phyloP scores from a whole-genome alignment of 768 basidiomycete genomes.

The Neoboletus magnificus region DNA sequence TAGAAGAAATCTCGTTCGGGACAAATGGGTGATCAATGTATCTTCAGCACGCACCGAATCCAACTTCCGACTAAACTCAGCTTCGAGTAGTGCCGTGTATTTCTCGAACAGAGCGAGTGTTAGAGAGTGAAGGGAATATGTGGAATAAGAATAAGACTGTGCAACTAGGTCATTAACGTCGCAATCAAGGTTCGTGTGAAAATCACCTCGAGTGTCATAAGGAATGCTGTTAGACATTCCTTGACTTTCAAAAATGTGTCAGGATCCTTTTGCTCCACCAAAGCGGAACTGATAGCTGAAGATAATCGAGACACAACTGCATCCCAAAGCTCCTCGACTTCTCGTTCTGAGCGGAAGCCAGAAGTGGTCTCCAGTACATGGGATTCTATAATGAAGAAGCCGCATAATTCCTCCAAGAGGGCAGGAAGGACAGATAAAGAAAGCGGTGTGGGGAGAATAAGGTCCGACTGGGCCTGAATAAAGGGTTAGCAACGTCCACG shows the following conservation, averaged over 20 bases:
- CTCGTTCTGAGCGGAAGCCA: constrained; percentile 83
- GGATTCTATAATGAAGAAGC: constrained; percentile 95
- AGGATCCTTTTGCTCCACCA: constrained; percentile 72
- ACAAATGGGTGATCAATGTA: background rate
- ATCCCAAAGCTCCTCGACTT: constrained; percentile 96
- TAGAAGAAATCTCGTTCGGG: constrained; percentile 28
- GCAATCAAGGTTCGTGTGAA: background rate
- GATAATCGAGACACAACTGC: constrained; percentile 73
- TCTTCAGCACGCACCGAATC: constrained; percentile 55
- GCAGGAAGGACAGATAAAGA: constrained; percentile 62
- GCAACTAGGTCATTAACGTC: constrained; percentile 4
- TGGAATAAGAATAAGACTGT: constrained; percentile 85
- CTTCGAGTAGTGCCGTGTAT: constrained; percentile 78
- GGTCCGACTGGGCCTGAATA: constrained; percentile 87
- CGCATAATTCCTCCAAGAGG: constrained; percentile 92
- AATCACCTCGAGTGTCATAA: constrained; percentile 87
- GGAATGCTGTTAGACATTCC: constrained; percentile 78
- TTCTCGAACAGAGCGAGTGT: constrained; percentile 88
- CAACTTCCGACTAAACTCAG: constrained; percentile 77
- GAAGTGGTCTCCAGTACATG: constrained; percentile 88
- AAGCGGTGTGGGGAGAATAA: constrained; percentile 80
- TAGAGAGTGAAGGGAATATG: constrained; percentile 75
- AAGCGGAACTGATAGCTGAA: constrained; percentile 65
- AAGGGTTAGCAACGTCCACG: constrained; percentile 13
- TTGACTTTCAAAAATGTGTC: constrained; percentile 82